A percentile compares a stretch with the other conserved stretches of the same genome.
Evolutionary conservation across 1,284 basidiomycete species (phyloP).

Genomic region (Ustilago cynodontis): DNA sequence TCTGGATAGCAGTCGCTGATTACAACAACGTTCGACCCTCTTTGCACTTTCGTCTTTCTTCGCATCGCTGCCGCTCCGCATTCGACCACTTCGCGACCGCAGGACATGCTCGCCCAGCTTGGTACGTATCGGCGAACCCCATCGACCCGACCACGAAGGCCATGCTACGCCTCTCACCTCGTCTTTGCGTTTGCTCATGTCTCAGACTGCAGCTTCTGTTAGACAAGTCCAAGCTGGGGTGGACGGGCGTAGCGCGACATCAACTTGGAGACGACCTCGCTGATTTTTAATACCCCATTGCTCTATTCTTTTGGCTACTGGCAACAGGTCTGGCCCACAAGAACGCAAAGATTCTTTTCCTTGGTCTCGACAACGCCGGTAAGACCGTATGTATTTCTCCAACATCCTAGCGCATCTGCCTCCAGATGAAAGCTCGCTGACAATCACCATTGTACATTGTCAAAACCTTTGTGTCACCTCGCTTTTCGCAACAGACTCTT

Average conservation of each 20-base stretch:
- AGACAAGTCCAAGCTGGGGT: background rate
- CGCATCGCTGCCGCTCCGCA: background rate
- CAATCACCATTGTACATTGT: background rate
- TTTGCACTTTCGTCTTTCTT: background rate
- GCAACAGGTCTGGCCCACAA: conserved; percentile 90
- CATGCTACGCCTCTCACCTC: no score
- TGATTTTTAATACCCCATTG: background rate
- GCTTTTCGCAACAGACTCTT: conserved; percentile 78
- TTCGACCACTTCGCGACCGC: background rate
- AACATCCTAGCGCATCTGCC: background rate
- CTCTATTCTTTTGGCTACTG: background rate
- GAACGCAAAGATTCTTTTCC: conserved; percentile 98
- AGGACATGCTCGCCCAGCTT: conserved; percentile 69
- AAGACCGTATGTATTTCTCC: conserved; percentile 82
- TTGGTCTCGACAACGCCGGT: conserved; percentile 98
- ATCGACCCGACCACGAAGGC: background rate
- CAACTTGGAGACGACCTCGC: background rate
- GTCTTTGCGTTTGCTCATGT: background rate
- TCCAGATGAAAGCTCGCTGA: background rate
- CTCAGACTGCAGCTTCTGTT: background rate
- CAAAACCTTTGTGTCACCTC: background rate
- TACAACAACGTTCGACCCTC: conserved; percentile 1
- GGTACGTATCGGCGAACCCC: conserved; percentile 44
- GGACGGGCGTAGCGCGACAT: background rate
- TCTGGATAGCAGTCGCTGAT: conserved; percentile 5